These are phyloP conservation scores for Syzygium aromaticum DNA, from an alignment of 345 rosid species.

Conservation along the genomic window DNA sequence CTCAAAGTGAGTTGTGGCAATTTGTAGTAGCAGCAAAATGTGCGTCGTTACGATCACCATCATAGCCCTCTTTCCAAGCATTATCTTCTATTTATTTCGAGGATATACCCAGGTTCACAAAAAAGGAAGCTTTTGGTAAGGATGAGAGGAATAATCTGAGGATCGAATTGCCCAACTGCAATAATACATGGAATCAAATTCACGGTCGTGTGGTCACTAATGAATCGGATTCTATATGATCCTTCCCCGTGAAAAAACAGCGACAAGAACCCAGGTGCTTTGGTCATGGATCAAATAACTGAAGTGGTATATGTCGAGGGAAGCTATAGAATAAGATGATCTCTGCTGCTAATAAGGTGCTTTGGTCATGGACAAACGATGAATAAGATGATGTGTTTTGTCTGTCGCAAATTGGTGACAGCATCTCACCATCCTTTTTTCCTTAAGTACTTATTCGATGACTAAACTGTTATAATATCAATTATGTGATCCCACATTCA, in stretches of 20 bases:
- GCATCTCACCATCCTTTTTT: not conserved
- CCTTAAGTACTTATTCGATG: not conserved
- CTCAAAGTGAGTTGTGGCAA: not conserved
- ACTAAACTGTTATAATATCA: no score
- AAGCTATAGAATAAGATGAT: not conserved
- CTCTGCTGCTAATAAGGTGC: not conserved
- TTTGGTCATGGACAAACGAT: not conserved
- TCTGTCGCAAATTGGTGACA: not conserved
- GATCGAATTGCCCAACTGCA: not conserved
- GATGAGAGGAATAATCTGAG: not conserved
- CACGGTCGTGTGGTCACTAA: not conserved
- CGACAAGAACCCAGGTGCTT: not conserved
- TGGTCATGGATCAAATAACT: not conserved
- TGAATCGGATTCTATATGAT: not conserved
- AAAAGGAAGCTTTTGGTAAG: not conserved
- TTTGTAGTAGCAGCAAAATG: not conserved
- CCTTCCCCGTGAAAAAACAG: not conserved
- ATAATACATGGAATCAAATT: not conserved
- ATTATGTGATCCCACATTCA: no score
- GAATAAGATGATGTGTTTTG: not conserved
- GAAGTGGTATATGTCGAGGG: not conserved
- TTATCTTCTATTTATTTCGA: not conserved
- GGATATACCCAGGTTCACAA: not conserved
- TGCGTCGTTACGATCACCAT: no score
- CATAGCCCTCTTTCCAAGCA: not conserved